Evolutionary conservation across 345 rosid genomes (phyloP), one percentile per base, ranked within the genome.

Genomic region (Conringia planisiliqua): DNA sequence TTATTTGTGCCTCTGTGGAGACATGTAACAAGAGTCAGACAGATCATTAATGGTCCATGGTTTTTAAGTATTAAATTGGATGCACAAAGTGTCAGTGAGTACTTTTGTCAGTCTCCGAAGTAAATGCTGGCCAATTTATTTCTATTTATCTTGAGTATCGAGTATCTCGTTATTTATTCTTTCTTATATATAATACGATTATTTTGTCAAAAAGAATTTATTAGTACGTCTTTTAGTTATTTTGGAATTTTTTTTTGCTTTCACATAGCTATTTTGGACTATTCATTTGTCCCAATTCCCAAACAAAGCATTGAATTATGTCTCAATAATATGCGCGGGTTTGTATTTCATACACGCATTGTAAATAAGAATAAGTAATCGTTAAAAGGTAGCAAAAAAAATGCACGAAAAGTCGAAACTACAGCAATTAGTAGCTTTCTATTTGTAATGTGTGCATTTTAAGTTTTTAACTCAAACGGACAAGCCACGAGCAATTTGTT

Each of bases 51-150:
- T 77, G 76, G 76, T 71, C 76, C 56, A 65, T 70, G 72, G 76
- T 70, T 77, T 27, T 46, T 10, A 24, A 48, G 22, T 56, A 71
- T 77, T 71, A 64, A 70, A 71, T 71, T 48, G 58, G 44, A 65
- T 3, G 59, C 48, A 66, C 73, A 66, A 64, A 36, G 77, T 77
- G 81, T 71, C 76, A 77, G 62, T 22, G 72, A 70, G 68, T 65
- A 65, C 76, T 71, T 77, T 77, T 77, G 80, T 71, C 81, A 71
- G 77, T 71, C 81, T 58, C 58, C 58, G 68, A 71, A 58, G 20
- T 71, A 57, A 77, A 77, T 77, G 73, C 68, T 10, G 1, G 0
- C 68, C 68, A 29, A 56, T 36, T 77, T 71, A 42, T 62, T 56
- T 55, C 20, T 62, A 22, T 38, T 29, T 32, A 75, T 48, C 42